Percentiles rank a stretch among this genome's conserved stretches.
Conservation (phyloP, 2,329 filamentous ascomycete genomes). For the Botrytis tulipae region DNA sequence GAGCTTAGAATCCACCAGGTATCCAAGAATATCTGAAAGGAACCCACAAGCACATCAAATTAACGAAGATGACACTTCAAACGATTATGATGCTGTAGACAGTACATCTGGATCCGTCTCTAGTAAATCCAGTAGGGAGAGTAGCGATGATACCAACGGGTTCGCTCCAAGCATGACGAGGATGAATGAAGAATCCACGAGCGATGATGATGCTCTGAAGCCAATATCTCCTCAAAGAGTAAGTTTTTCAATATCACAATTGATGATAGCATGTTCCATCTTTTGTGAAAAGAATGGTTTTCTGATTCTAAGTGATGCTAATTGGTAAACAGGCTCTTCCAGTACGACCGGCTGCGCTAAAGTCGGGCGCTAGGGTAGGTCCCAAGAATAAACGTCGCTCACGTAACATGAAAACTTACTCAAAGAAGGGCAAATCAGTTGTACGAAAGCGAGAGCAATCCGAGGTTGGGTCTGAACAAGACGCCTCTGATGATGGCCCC, state of each 20-base stretch:
- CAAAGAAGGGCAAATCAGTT: conserved; percentile 40
- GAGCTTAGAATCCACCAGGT: conserved; percentile 57
- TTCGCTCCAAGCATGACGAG: conserved; percentile 43
- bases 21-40: conserved; percentile 50
- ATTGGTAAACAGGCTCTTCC: conserved; percentile 38
- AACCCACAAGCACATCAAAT: conserved; percentile 35
- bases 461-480: conserved; percentile 25
- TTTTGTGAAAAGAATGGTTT: background rate
- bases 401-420: conserved; percentile 40
- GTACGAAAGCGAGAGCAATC: conserved; percentile 24
- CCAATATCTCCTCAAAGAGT: conserved; percentile 1
- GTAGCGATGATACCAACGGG: conserved; percentile 47
- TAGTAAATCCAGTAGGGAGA: conserved; percentile 36
- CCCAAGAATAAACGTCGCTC: conserved; percentile 33
- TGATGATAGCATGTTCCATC: background rate
- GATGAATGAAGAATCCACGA: conserved; percentile 57
- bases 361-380: conserved; percentile 36
- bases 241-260: background rate
- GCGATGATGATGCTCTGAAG: conserved; percentile 45
- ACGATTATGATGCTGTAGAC: conserved; percentile 29
- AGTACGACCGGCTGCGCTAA: conserved; percentile 34
- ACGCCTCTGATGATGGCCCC: conserved; percentile 51
- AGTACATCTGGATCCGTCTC: conserved; percentile 44
- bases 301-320: conserved; percentile 23
- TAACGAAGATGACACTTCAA: conserved; percentile 24